Conservation (phyloP, 2,329 filamentous ascomycete genomes). For the Colletotrichum nymphaeae region DNA sequence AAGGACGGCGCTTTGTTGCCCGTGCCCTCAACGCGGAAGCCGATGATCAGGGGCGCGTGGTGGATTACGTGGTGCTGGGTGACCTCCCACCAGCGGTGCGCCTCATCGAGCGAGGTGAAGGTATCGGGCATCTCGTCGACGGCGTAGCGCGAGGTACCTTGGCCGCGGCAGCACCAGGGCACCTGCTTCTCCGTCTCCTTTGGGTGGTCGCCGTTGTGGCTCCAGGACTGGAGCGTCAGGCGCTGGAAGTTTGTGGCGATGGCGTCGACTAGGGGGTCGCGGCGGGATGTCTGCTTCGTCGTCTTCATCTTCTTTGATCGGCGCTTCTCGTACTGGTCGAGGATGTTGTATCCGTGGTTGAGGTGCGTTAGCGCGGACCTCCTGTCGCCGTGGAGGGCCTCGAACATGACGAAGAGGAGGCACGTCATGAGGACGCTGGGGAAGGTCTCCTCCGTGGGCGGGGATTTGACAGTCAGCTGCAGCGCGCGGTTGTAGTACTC, state of each 20-base stretch:
- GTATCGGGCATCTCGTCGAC: conserved; percentile 29
- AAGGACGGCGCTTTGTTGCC: conserved; percentile 6
- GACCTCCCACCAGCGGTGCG: conserved; percentile 31
- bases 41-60: conserved; percentile 18
- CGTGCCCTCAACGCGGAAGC: conserved; percentile 22
- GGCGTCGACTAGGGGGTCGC: conserved; percentile 8
- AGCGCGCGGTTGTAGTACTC: conserved; percentile 25
- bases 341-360: conserved; percentile 44
- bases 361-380: conserved; percentile 53
- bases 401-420: conserved; percentile 54
- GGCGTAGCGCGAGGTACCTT: conserved; percentile 5
- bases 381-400: conserved; percentile 52
- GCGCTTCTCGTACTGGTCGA: conserved; percentile 17
- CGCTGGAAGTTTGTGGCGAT: conserved; percentile 24
- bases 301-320: neutral
- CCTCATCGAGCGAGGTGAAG: conserved; percentile 20
- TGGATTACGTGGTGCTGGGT: conserved; percentile 25
- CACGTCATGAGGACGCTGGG: conserved; percentile 46
- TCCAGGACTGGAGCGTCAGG: conserved; percentile 33
- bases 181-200: neutral
- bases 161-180: conserved; percentile 29
- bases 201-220: conserved; percentile 20
- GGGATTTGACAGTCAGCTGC: neutral
- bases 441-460: conserved; percentile 7
- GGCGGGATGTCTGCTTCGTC: neutral